Evolutionary conservation across 2,329 filamentous ascomycete species (phyloP).

Genomic region (Alternaria panax): DNA sequence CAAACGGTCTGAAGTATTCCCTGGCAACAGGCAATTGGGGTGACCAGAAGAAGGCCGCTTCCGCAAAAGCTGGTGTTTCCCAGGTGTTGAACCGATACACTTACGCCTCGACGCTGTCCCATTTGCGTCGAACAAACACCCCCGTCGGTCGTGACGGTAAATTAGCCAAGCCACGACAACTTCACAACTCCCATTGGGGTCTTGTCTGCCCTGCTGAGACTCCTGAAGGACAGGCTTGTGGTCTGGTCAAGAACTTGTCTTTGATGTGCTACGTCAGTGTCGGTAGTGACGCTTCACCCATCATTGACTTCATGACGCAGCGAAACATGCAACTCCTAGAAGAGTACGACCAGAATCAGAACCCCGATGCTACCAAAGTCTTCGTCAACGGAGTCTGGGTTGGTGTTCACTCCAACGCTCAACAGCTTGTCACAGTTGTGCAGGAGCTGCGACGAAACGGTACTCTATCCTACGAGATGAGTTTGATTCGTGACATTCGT

Average conservation of each 20-base stretch:
- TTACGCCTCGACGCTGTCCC: slow-evolving; percentile 93
- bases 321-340: slow-evolving; percentile 96
- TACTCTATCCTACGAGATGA: slow-evolving; percentile 89
- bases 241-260: slow-evolving; percentile 95
- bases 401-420: slow-evolving; percentile 88
- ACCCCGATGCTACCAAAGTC: slow-evolving; percentile 93
- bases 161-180: slow-evolving; percentile 94
- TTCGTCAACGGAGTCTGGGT: slow-evolving; percentile 99
- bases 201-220: slow-evolving; percentile 97
- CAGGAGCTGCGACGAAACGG: slow-evolving; percentile 79
- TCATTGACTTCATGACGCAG: slow-evolving; percentile 94
- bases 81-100: slow-evolving; percentile 98
- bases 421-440: slow-evolving; percentile 81
- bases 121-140: slow-evolving; percentile 96
- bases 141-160: slow-evolving; percentile 98
- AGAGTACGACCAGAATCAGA: slow-evolving; percentile 74
- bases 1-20: slow-evolving; percentile 94
- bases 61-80: slow-evolving; percentile 93
- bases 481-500: slow-evolving; percentile 92
- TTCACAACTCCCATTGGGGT: slow-evolving; percentile 99
- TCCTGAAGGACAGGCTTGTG: slow-evolving; percentile 97
- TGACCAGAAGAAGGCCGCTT: slow-evolving; percentile 97
- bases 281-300: slow-evolving; percentile 86
- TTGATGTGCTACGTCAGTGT: slow-evolving; percentile 99
- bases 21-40: slow-evolving; percentile 99